phyloP scores from a whole-genome alignment of 371 early-diverging fungal genomes.

The Syncephalastrum contaminatum region DNA sequence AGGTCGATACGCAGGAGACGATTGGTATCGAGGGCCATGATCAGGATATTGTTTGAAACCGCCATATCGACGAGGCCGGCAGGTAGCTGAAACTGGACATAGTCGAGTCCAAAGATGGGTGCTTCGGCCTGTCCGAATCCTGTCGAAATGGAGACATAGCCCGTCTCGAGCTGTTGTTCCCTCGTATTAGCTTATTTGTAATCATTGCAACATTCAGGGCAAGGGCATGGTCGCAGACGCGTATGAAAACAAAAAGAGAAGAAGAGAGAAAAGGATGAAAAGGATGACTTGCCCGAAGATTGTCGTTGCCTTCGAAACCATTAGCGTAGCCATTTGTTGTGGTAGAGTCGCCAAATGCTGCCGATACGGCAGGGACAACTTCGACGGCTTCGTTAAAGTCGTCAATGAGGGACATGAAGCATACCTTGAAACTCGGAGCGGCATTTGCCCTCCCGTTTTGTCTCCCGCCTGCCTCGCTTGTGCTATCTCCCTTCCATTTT shows the following conservation, averaged over 20 bases:
- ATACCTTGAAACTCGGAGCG: no score
- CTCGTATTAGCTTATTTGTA: neutral
- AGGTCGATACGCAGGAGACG: slow-evolving; percentile 76
- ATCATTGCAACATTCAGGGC: slow-evolving; percentile 1
- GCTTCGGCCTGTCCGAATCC: slow-evolving; percentile 49
- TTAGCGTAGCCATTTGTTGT: slow-evolving; percentile 9
- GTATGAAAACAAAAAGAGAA: neutral
- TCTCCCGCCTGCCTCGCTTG: no score
- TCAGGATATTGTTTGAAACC: slow-evolving; percentile 78
- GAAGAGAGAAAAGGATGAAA: slow-evolving; percentile 4
- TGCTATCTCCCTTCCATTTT: no score
- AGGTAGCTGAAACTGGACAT: slow-evolving; percentile 80
- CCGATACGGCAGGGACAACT: slow-evolving; percentile 13
- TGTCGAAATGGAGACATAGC: slow-evolving; percentile 44
- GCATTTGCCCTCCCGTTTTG: no score
- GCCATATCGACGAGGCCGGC: slow-evolving; percentile 65
- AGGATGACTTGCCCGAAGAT: slow-evolving; percentile 16
- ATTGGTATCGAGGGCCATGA: slow-evolving; percentile 67
- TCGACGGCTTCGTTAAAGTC: slow-evolving; percentile 38
- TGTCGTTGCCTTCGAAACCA: slow-evolving; percentile 24
- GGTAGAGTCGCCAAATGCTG: slow-evolving; percentile 12
- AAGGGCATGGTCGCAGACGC: neutral
- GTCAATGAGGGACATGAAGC: slow-evolving; percentile 37
- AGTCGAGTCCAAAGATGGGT: slow-evolving; percentile 74
- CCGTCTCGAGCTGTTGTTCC: slow-evolving; percentile 47